phyloP scores from a whole-genome alignment of 139 green algal species.

The Chlamydomonas sp. region DNA sequence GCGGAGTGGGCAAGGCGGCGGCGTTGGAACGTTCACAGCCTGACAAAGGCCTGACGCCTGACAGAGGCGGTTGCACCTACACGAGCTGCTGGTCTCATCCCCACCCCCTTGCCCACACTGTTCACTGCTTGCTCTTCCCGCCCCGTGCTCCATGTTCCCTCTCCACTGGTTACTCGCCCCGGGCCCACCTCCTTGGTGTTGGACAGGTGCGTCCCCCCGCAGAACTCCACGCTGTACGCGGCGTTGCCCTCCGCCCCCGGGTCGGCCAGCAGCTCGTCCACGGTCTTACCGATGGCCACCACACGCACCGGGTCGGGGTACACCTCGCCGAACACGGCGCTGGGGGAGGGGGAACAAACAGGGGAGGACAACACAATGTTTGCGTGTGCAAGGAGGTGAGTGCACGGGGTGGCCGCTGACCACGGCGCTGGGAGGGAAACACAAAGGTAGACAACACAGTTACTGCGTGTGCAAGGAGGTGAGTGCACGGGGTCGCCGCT shows the following conservation, averaged over 20 bases:
- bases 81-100: too few species aligned
- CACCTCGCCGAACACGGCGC: conserved; percentile 95
- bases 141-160: too few species aligned
- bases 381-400: not conserved
- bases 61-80: too few species aligned
- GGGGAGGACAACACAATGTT: not conserved
- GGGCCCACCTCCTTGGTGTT: conserved; percentile 76
- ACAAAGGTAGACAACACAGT: too few species aligned
- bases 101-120: too few species aligned
- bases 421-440: conserved; percentile 66
- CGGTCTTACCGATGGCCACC: conserved; percentile 86
- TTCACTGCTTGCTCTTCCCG: too few species aligned
- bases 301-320: conserved; percentile 99
- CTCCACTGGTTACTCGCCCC: not conserved
- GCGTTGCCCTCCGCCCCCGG: conserved; percentile 64
- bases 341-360: not conserved
- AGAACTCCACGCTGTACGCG: conserved; percentile 93
- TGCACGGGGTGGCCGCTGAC: conserved; percentile 79
- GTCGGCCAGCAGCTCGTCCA: conserved; percentile 87
- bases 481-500: conserved; percentile 59
- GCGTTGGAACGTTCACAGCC: too few species aligned
- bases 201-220: conserved; percentile 94
- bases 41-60: too few species aligned
- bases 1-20: too few species aligned
- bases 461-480: not conserved